These are phyloP conservation scores for Lasiodiplodia theobromae DNA, from an alignment of 2,329 filamentous ascomycete genomes.

Conservation along the genomic window DNA sequence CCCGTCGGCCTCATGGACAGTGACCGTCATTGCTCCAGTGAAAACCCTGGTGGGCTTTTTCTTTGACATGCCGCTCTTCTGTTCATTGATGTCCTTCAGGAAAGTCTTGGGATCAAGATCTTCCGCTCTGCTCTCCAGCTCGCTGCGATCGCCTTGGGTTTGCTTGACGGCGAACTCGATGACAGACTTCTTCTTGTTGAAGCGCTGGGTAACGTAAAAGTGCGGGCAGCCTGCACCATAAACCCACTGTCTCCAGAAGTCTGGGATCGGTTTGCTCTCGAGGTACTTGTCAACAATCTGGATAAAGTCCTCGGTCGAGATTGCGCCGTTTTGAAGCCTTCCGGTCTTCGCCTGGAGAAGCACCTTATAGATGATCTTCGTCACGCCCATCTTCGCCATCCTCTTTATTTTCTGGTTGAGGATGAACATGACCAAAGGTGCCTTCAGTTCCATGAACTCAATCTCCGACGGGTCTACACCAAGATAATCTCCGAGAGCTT, in stretches of 20 bases:
- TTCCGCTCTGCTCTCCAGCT: slow-evolving; percentile 38
- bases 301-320: slow-evolving; percentile 80
- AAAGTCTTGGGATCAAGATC: slow-evolving; percentile 76
- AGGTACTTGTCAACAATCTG: slow-evolving; percentile 86
- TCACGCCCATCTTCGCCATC: slow-evolving; percentile 86
- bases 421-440: slow-evolving; percentile 89
- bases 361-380: slow-evolving; percentile 83
- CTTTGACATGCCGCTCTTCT: slow-evolving; percentile 17
- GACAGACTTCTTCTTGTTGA: slow-evolving; percentile 97
- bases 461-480: slow-evolving; percentile 84
- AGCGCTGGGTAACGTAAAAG: slow-evolving; percentile 84
- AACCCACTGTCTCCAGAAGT: slow-evolving; percentile 94
- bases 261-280: slow-evolving; percentile 60
- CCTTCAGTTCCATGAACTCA: slow-evolving; percentile 91
- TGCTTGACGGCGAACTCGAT: slow-evolving; percentile 92
- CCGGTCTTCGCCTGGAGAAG: slow-evolving; percentile 87
- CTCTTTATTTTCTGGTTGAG: slow-evolving; percentile 74
- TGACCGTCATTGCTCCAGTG: slow-evolving; percentile 95
- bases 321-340: slow-evolving; percentile 71
- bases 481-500: slow-evolving; percentile 78
- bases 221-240: slow-evolving; percentile 85
- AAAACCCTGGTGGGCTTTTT: slow-evolving; percentile 74
- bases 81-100: slow-evolving; percentile 82
- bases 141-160: slow-evolving; percentile 57
- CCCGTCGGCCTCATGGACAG: slow-evolving; percentile 97